Base-by-base conservation (phyloP, 495 filamentous ascomycete species). In the Chlorociboria aeruginascens region DNA sequence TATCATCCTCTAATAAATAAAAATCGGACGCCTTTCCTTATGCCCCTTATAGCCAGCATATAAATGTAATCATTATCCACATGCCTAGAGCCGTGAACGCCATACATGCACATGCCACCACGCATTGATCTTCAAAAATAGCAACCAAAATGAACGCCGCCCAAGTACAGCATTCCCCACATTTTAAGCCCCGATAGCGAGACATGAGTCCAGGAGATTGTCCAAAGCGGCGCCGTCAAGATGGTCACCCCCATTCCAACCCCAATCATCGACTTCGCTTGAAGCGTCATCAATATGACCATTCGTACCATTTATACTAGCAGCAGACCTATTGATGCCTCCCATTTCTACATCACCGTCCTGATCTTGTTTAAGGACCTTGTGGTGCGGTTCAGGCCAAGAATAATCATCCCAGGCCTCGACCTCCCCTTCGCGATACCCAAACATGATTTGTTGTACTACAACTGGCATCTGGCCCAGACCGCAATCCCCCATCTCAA, bases 401-500 rank as follows among this genome's bases (percentile, higher is more conserved):
- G 50, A 45, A 58, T 76, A 70, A 64, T 79, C 71, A 52, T 72
- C 59, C 56, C 67, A 70, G 56, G 74, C 66, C 41, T 87, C 83
- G 17, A 85, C 70, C 53, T 88, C 85, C 16, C 85, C 81, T 63
- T 89, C 86, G 42, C 85, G 70, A 51, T 84, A 86, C 6, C 72
- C 73, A 48, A 79, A 75, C 64, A 84, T 73, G 45, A 94, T 78
- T 48, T 79, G 74, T 49, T 82, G 77, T 32, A 78, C 70, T 11
- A 92, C 69, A 25, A 85, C 67, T 0, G 85, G 85, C 70, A 92
- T 86, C 54, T 87, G 80, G 10, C 79, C 79, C 17, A 95, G 67
- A 25, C 81, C 75, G 43, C 77, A 79, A 51, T 87, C 79, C 0
- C 83, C 82, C 34, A 95, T 66, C 53, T 83, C 75, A 9, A 95